phyloP scores from a whole-genome alignment of 495 filamentous ascomycete species.

The Xylaria venustula region DNA sequence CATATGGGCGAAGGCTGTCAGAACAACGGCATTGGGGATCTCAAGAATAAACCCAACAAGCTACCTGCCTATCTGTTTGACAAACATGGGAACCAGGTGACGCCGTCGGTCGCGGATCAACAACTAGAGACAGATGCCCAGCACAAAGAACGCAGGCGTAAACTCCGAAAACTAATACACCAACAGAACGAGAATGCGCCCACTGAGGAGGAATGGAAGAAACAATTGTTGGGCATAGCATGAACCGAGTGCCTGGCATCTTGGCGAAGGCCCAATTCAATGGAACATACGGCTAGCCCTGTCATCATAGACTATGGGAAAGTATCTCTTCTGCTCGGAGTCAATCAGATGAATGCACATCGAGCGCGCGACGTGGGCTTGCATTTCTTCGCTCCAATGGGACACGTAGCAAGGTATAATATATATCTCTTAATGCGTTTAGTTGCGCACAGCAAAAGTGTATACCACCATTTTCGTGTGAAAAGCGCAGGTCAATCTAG shows the following conservation, averaged over 20 bases:
- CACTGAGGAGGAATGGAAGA: conserved; percentile 39
- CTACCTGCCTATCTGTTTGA: conserved; percentile 44
- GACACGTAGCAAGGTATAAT: neutral
- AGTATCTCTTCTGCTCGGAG: neutral
- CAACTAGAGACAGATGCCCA: conserved; percentile 39
- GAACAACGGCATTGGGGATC: conserved; percentile 32
- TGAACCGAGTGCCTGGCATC: conserved; percentile 3
- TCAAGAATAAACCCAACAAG: conserved; percentile 18
- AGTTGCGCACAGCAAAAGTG: neutral
- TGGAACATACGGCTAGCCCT: neutral
- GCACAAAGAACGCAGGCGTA: conserved; percentile 28
- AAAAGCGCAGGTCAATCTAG: neutral
- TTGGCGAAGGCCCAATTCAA: neutral
- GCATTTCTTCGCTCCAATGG: neutral
- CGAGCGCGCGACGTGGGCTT: neutral
- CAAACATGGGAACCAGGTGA: conserved; percentile 40
- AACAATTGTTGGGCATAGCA: conserved; percentile 24
- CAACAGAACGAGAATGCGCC: conserved; percentile 38
- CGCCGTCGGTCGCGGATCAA: conserved; percentile 38
- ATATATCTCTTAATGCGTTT: too few relatives aligned
- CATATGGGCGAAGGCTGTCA: conserved; percentile 61
- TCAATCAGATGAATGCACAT: neutral
- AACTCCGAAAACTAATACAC: conserved; percentile 27
- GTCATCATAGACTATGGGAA: neutral
- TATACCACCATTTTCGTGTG: neutral